Evolutionary conservation across 257 asterid species (phyloP).

Genomic region (Petunia axillaris): DNA sequence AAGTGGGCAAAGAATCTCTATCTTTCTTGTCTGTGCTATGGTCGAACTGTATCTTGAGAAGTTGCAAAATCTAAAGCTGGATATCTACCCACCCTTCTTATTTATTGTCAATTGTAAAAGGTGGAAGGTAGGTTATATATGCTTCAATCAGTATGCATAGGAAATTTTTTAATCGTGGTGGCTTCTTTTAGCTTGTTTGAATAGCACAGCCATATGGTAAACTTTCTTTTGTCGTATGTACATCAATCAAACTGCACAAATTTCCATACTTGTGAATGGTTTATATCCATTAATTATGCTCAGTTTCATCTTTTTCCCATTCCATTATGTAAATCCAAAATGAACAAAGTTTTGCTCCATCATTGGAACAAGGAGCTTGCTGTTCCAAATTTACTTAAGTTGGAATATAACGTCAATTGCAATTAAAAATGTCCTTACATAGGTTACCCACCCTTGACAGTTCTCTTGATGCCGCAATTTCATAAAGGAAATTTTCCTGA

Average conservation of each 20-base stretch:
- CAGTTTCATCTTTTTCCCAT: not conserved
- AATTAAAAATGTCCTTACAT: not conserved
- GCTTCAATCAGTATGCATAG: not conserved
- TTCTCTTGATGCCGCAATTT: not conserved
- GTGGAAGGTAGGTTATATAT: constrained; percentile 13
- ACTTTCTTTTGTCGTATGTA: not conserved
- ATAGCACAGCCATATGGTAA: not conserved
- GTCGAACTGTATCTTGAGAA: constrained; percentile 40
- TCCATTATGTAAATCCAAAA: constrained; percentile 12
- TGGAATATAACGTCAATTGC: not conserved
- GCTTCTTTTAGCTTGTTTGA: constrained; percentile 1
- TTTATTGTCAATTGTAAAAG: constrained; percentile 23
- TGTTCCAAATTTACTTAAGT: not conserved
- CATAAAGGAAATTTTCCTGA: not conserved
- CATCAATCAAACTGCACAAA: not conserved
- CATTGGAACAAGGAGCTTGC: not conserved
- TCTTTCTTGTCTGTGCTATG: constrained; percentile 42
- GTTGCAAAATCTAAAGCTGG: constrained; percentile 6
- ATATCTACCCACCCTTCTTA: not conserved
- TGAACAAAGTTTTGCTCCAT: not conserved
- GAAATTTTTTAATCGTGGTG: not conserved
- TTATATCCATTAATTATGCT: not conserved
- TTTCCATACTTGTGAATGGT: not conserved
- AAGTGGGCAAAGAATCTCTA: constrained; percentile 47
- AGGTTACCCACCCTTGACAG: not conserved